Base-by-base conservation (phyloP, 371 early-diverging fungal genomes). In the Haplosporangium sp. region DNA sequence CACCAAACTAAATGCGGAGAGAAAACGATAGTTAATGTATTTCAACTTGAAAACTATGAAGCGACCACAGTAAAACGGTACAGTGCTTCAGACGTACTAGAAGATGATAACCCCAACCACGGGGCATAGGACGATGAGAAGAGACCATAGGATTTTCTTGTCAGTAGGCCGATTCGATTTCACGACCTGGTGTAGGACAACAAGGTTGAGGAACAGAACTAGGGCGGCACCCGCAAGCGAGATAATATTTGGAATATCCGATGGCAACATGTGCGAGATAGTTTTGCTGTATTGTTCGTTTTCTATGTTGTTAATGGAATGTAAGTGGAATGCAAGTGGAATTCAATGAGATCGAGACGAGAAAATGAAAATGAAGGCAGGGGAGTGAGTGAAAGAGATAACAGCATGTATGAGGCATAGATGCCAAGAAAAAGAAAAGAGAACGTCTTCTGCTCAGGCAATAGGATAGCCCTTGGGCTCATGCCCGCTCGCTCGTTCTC, bases 51-150 rank as follows among this genome's bases (percentile, higher is more conserved):
- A 51, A 51, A 20, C 21, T 51, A 20, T 6, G 18, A 51, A 20
- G 11, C 43, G 16, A 36, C 6, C 6, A 13, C 21, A 43, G 14
- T 38, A 13, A 40, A 12, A n/a, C 5, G 16, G 10, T 14, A 46
- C 46, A 50, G 18, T 9, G 20, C 14, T 6, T 5, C 20, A 11
- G 46, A 84, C 87, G 82, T 86, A 89, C 89, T 85, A 85, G 65
- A 87, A 89, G 60, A 87, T 72, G 56, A 89, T 82, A 43, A 89
- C 62, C 3, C 89, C 89, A 36, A 83, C 76, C 14, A 89, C 57
- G 18, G 89, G 89, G 64, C 84, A 87, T 76, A 89, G 85, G 62
- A 89, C 85, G 67, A 89, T 84, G 18, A 89, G 73, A 8, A 87
- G 74, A 40, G 84, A 82, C 89, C 89, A 89, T 54, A 86, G 84